Percentiles rank a stretch among this genome's conserved stretches.
phyloP scores from a whole-genome alignment of 139 green algal genomes.

The Deuterostichococcus epilithicus region DNA sequence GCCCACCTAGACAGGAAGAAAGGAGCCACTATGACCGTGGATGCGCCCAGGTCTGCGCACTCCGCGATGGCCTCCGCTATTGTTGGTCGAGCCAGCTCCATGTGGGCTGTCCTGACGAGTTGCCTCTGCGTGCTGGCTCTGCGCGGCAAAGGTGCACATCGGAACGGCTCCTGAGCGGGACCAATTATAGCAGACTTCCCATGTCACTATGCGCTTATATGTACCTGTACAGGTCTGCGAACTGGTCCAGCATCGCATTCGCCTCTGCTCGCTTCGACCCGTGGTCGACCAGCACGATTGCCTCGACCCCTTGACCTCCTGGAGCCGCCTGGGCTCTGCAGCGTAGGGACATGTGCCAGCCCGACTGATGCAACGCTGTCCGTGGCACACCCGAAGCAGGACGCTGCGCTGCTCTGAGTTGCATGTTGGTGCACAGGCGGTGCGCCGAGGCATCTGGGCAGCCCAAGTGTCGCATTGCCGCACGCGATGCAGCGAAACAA shows the following conservation, averaged over 20 bases:
- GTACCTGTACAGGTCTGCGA: neutral
- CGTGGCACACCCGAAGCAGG: no score
- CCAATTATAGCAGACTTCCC: no score
- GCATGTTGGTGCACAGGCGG: no score
- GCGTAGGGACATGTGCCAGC: no score
- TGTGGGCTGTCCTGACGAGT: neutral
- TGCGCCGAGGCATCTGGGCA: no score
- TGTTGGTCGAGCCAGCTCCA: neutral
- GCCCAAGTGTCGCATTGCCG: no score
- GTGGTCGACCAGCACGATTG: neutral
- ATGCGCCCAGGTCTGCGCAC: neutral
- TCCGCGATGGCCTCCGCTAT: neutral
- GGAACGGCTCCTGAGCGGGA: no score
- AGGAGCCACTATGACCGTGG: neutral
- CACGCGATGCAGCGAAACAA: no score
- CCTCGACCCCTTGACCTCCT: neutral
- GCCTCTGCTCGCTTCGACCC: neutral
- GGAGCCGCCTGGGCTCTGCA: no score
- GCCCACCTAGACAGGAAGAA: neutral
- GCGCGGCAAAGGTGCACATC: neutral
- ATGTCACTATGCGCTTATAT: no score
- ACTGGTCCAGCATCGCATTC: neutral
- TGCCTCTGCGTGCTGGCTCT: neutral
- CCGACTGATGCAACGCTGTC: no score
- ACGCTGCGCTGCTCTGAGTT: no score